Conservation (phyloP, 2,329 filamentous ascomycete genomes). For the Podosphaera aphanis region DNA sequence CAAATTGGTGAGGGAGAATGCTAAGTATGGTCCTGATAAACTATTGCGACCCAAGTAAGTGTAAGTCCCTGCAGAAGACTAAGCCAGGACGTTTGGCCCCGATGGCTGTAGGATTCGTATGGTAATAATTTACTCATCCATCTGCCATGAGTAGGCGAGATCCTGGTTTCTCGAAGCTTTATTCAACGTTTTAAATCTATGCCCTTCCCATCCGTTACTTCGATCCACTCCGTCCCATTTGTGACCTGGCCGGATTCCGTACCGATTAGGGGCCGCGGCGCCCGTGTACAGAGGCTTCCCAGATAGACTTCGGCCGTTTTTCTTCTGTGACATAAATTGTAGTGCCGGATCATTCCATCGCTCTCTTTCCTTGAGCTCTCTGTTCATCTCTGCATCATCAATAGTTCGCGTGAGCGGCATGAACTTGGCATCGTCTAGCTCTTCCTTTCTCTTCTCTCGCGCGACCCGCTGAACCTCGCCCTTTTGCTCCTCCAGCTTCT, state of each 20-base stretch:
- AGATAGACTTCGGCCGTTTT: slow-evolving; percentile 8
- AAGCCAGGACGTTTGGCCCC: background rate
- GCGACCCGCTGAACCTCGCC: slow-evolving; percentile 66
- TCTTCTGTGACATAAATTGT: slow-evolving; percentile 38
- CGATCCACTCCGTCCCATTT: slow-evolving; percentile 94
- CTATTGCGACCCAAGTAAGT: slow-evolving; percentile 18
- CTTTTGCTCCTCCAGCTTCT: slow-evolving; percentile 45
- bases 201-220: slow-evolving; percentile 76
- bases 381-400: slow-evolving; percentile 76
- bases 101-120: background rate
- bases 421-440: slow-evolving; percentile 57
- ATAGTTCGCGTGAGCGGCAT: slow-evolving; percentile 57
- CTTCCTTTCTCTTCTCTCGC: slow-evolving; percentile 37
- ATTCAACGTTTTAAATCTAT: slow-evolving; percentile 79
- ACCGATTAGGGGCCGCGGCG: slow-evolving; percentile 67
- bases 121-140: slow-evolving; percentile 46
- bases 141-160: slow-evolving; percentile 83
- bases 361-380: slow-evolving; percentile 48
- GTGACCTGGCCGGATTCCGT: slow-evolving; percentile 78
- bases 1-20: slow-evolving; percentile 30
- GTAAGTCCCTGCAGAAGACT: no score
- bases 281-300: slow-evolving; percentile 41
- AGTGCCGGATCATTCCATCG: slow-evolving; percentile 92
- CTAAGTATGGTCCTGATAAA: slow-evolving; percentile 31
- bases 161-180: slow-evolving; percentile 50